Base-by-base conservation (phyloP, 1,284 basidiomycete species). In the Pascua sp. region DNA sequence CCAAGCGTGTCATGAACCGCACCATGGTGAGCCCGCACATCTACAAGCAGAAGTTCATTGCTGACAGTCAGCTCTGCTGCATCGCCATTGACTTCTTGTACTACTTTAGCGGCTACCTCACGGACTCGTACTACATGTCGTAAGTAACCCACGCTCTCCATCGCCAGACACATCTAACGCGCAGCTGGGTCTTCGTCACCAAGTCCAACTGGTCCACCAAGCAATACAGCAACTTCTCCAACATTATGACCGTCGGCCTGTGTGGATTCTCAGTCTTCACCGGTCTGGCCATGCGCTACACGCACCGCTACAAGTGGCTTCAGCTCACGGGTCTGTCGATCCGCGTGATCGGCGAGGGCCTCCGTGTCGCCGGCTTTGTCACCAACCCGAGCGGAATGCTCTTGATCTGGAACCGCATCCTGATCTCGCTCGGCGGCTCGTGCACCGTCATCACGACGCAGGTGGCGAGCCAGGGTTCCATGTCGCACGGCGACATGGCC, bases 261-360 rank as follows among this genome's bases (percentile, higher is more conserved):
- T 78, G 76, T 58, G 53, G 68, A 39, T 76, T 77, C 55, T 71
- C 70, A 17, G 55, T 67, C 17, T 16, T 74, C 17, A 76, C 73
- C 11, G 80, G 78, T 12, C 49, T 75, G 9, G 62, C 78, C 49
- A 67, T 71, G 63, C 67, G 77, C n/a, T 73, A 68, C 63, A 78
- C 76, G 40, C 76, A 78, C 57, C 68, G 77, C 8, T 81, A 77
- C 77, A 80, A 80, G 71, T 65, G 59, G 18, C 58, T 72, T 17
- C 67, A 69, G 59, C 45, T 72, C 38, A 47, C 54, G 18, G 70
- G 70, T 47, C 56, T 70, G 8, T 58, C 51, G 32, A 60, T 70
- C 61, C 62, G 69, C 38, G 61, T 67, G 52, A 55, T 73, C 54
- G 68, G 65, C 51, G 63, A 65, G 59, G 70, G 64, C 43, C 42